Evolutionary conservation across 78 protist species (phyloP).

Genomic region (Polysphondylium violaceum): DNA sequence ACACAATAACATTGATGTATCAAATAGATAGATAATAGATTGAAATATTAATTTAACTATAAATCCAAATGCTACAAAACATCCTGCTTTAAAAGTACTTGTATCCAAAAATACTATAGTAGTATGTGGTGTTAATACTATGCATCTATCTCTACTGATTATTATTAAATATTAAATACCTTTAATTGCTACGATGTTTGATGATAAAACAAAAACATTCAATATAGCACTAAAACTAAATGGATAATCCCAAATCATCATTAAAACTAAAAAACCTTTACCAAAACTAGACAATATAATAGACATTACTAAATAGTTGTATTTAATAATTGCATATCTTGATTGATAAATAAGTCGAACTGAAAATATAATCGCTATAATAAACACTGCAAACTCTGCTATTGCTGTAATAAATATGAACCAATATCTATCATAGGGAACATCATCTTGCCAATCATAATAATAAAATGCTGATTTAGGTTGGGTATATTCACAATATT

Average conservation of each 20-base stretch:
- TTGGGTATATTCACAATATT: conserved; percentile 31
- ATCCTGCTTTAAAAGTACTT: conserved; percentile 40
- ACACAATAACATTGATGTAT: conserved; percentile 33
- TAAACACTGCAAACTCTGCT: conserved; percentile 63
- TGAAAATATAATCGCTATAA: conserved; percentile 5
- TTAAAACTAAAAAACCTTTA: conserved; percentile 75
- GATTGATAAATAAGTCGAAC: conserved; percentile 41
- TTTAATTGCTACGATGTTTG: conserved; percentile 71
- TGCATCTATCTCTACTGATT: not conserved
- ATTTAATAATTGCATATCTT: conserved; percentile 67
- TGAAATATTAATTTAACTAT: conserved; percentile 33
- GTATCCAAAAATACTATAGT: conserved; percentile 61
- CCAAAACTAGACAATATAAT: conserved; percentile 78
- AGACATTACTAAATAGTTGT: conserved; percentile 58
- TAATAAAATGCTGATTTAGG: conserved; percentile 58
- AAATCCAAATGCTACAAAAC: conserved; percentile 55
- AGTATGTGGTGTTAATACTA: not conserved
- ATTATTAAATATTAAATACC: conserved; percentile 8
- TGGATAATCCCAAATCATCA: conserved; percentile 84
- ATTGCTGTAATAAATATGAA: conserved; percentile 61
- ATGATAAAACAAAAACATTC: conserved; percentile 63
- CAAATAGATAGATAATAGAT: conserved; percentile 39
- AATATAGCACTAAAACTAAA: conserved; percentile 64
- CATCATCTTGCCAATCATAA: conserved; percentile 80
- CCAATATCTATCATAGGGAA: conserved; percentile 78